Conservation (phyloP, 139 green algal genomes). For the Coccomyxa sp. region DNA sequence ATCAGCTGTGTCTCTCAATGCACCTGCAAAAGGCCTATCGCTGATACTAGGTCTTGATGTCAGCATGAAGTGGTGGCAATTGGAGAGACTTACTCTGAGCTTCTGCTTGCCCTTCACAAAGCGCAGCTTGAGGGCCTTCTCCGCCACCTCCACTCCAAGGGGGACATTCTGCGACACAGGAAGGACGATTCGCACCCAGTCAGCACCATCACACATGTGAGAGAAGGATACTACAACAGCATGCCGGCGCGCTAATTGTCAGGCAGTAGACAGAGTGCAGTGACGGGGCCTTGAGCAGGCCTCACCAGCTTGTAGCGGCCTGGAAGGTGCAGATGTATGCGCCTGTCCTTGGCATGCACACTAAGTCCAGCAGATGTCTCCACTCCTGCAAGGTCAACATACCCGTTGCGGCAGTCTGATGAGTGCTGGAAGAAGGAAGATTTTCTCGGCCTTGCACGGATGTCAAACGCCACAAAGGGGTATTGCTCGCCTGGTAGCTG, state of each 20-base stretch:
- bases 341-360: neutral
- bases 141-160: slow-evolving; percentile 3
- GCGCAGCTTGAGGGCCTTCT: neutral
- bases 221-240: too few relatives aligned
- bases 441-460: neutral
- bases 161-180: slow-evolving; percentile 25
- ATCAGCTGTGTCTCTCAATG: too few relatives aligned
- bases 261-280: neutral
- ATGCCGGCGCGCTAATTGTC: too few relatives aligned
- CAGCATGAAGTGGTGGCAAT: too few relatives aligned
- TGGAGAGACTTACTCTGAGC: slow-evolving; percentile 12
- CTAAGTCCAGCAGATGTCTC: neutral
- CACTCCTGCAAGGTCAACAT: neutral
- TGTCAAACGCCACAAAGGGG: neutral
- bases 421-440: neutral
- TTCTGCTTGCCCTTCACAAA: slow-evolving; percentile 11
- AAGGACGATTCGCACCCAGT: too few relatives aligned
- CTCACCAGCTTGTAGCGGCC: neutral
- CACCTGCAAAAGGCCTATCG: too few relatives aligned
- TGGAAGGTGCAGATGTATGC: neutral
- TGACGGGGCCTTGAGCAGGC: neutral
- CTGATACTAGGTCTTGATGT: too few relatives aligned
- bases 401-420: neutral
- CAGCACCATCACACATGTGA: neutral
- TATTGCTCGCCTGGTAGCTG: neutral